phyloP scores from a whole-genome alignment of 2,329 filamentous ascomycete genomes.

The Bipolaris oryzae region DNA sequence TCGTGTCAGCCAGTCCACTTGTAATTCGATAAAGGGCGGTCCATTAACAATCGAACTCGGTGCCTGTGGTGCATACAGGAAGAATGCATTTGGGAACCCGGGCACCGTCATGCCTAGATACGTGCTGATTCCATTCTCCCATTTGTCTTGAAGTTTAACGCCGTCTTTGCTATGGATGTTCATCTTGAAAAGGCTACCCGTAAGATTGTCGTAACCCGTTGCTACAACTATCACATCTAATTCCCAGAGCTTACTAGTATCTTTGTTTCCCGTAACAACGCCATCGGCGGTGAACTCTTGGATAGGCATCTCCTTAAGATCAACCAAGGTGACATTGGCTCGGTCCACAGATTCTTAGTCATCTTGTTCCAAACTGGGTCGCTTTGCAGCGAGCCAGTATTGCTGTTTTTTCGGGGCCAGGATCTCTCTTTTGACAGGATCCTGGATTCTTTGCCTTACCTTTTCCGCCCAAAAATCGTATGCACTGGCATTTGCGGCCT shows the following conservation, averaged over 20 bases:
- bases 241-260: conserved; percentile 25
- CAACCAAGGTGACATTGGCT: background rate
- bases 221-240: conserved; percentile 48
- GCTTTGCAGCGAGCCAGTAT: background rate
- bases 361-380: background rate
- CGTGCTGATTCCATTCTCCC: conserved; percentile 15
- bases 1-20: conserved; percentile 48
- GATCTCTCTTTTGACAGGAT: background rate
- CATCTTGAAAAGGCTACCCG: conserved; percentile 39
- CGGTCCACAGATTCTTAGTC: background rate
- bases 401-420: background rate
- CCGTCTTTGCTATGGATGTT: conserved; percentile 25
- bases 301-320: background rate
- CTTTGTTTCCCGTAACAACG: background rate
- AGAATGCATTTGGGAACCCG: conserved; percentile 19
- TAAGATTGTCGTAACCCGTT: conserved; percentile 44
- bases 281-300: background rate
- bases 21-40: conserved; percentile 46
- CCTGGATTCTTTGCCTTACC: background rate
- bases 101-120: conserved; percentile 16
- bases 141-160: conserved; percentile 14
- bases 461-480: background rate
- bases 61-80: conserved; percentile 18
- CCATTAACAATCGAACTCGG: conserved; percentile 45
- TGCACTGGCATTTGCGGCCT: background rate